Percentiles rank a stretch among this genome's conserved stretches.
phyloP scores from a whole-genome alignment of 306 rosid genomes.

The Pyrus communis region DNA sequence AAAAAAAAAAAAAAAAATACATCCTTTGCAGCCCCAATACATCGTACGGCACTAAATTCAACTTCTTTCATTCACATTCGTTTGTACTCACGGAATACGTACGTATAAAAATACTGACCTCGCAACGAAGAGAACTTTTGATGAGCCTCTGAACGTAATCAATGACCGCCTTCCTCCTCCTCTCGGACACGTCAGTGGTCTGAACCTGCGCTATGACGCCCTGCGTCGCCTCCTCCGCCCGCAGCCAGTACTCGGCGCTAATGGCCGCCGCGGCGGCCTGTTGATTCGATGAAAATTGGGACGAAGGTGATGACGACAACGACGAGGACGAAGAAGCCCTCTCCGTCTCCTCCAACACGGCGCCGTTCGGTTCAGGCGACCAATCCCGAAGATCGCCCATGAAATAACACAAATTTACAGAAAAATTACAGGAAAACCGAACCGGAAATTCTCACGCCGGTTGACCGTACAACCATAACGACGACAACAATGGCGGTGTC shows the following conservation, averaged over 20 bases:
- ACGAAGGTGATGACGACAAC: conserved; percentile 10
- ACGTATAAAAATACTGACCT: conserved; percentile 21
- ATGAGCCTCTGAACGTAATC: conserved; percentile 41
- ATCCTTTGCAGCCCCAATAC: background rate
- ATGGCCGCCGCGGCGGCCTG: conserved; percentile 2
- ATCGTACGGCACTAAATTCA: background rate
- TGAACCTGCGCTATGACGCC: conserved; percentile 41
- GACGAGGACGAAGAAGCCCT: conserved; percentile 21
- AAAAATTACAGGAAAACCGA: background rate
- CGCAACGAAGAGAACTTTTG: conserved; percentile 16
- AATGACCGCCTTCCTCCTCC: conserved; percentile 35
- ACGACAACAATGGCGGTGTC: background rate
- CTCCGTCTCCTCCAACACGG: conserved; percentile 18
- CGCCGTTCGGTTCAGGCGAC: conserved; percentile 34
- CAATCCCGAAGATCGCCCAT: conserved; percentile 46
- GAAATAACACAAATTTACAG: conserved; percentile 11
- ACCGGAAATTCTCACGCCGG: background rate
- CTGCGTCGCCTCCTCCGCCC: conserved; percentile 41
- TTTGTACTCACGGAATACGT: background rate
- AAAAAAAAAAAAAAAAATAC: background rate
- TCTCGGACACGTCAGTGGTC: conserved; percentile 40
- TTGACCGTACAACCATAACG: conserved; percentile 16
- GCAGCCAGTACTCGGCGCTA: conserved; percentile 27
- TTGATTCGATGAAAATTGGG: conserved; percentile 11
- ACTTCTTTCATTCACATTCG: background rate